Evolutionary conservation across 192 early-diverging fungal species (phyloP).

Genomic region (Geranomyces michiganensis): DNA sequence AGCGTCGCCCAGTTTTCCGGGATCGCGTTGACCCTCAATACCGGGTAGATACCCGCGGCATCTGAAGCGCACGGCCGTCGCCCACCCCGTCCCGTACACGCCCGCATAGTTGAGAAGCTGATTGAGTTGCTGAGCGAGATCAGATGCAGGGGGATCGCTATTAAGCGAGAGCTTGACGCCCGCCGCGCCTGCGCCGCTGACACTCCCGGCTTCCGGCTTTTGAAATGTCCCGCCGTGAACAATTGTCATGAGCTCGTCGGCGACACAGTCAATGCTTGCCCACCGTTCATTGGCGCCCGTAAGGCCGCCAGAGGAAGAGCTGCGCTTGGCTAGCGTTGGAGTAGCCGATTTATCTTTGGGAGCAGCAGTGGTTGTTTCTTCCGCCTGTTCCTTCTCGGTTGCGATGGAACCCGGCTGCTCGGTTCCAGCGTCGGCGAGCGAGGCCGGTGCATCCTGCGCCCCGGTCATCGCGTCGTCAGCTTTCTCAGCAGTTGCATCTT

Average conservation of each 20-base stretch:
- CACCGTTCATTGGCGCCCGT: constrained; percentile 26
- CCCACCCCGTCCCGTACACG: constrained; percentile 36
- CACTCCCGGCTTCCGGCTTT: not conserved
- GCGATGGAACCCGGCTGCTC: not conserved
- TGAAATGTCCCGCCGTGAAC: constrained; percentile 8
- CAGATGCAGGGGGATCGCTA: constrained; percentile 15
- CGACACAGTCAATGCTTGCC: constrained; percentile 32
- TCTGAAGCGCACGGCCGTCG: constrained; percentile 27
- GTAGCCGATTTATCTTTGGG: not conserved
- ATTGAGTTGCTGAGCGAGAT: constrained; percentile 19
- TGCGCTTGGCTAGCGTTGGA: not conserved
- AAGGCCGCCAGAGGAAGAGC: not conserved
- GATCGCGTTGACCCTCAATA: not conserved
- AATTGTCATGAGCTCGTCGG: constrained; percentile 16
- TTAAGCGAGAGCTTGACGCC: constrained; percentile 2
- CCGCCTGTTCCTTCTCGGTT: not conserved
- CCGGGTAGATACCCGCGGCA: constrained; percentile 9
- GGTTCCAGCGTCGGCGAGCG: not conserved
- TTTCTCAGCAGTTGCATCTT: not conserved
- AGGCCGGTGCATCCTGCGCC: not conserved
- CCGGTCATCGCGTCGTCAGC: not conserved
- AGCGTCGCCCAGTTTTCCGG: not conserved
- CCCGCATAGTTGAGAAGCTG: constrained; percentile 28
- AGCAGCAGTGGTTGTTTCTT: not conserved
- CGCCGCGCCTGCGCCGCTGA: not conserved